phyloP scores from a whole-genome alignment of 352 stramenopile genomes.

The Pythium coloratum region DNA sequence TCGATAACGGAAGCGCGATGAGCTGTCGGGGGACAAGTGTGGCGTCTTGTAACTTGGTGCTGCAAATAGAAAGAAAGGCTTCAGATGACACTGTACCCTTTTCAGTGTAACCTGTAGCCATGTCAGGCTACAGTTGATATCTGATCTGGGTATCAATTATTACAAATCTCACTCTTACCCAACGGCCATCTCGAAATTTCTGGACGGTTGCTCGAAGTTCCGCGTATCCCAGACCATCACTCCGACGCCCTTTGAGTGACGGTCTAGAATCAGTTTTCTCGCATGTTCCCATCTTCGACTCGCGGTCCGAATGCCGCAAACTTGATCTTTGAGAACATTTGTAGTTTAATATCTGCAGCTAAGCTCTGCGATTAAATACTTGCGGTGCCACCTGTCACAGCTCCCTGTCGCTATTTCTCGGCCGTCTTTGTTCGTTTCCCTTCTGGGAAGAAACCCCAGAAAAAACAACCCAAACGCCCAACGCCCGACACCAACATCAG shows the following conservation, averaged over 20 bases:
- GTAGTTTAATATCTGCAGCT: not conserved
- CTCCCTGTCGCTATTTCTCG: not conserved
- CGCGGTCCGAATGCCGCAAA: not conserved
- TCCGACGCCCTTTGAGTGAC: conserved; percentile 4
- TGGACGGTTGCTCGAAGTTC: conserved; percentile 11
- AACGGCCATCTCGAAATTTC: conserved; percentile 23
- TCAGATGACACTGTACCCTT: not conserved
- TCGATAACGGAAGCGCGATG: too few species aligned
- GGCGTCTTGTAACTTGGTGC: not conserved
- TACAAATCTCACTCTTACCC: conserved; percentile 8
- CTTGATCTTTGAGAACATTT: not conserved
- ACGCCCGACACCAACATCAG: not conserved
- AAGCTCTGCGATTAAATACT: not conserved
- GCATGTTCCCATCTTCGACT: not conserved
- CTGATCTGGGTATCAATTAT: conserved; percentile 14
- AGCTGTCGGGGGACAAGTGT: too few species aligned
- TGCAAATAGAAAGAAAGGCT: not conserved
- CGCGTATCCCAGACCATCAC: conserved; percentile 9
- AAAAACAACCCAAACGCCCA: not conserved
- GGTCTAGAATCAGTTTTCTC: conserved; percentile 13
- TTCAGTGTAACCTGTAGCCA: conserved; percentile 6
- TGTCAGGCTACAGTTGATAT: conserved; percentile 4
- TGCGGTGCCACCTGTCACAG: not conserved
- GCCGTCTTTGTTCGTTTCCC: conserved; percentile 14
- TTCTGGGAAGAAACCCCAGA: not conserved